Conservation (phyloP, 2,329 filamentous ascomycete species). For the Penicillium vulpinum region DNA sequence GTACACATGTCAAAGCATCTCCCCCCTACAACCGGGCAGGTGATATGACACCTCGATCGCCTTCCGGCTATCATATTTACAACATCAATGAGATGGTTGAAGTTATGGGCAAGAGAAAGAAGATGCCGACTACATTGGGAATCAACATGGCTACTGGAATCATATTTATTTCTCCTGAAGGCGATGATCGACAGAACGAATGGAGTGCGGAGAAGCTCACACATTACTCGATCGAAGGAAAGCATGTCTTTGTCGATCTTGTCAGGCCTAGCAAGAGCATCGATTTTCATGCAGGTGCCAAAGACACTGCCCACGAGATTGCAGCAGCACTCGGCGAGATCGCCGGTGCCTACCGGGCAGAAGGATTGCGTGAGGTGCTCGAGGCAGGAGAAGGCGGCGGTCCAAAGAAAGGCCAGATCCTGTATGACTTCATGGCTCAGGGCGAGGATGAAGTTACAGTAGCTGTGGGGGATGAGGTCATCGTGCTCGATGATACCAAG, state of each 20-base stretch:
- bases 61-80: conserved; percentile 87
- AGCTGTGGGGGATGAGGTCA: conserved; percentile 81
- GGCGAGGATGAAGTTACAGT: conserved; percentile 96
- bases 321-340: conserved; percentile 84
- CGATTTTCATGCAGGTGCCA: conserved; percentile 95
- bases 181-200: conserved; percentile 82
- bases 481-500: conserved; percentile 83
- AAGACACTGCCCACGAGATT: conserved; percentile 95
- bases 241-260: conserved; percentile 94
- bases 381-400: conserved; percentile 70
- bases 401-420: conserved; percentile 78
- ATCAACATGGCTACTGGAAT: conserved; percentile 85
- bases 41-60: conserved; percentile 57
- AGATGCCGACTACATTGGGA: conserved; percentile 96
- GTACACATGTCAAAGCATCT: conserved; percentile 51
- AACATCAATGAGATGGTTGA: conserved; percentile 97
- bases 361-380: conserved; percentile 78
- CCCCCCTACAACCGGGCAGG: conserved; percentile 57
- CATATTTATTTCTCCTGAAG: conserved; percentile 85
- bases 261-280: conserved; percentile 90
- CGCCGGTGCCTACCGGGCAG: conserved; percentile 79
- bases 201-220: conserved; percentile 94
- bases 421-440: conserved; percentile 97
- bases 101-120: conserved; percentile 95
- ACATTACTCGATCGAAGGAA: conserved; percentile 97